Evolutionary conservation across 495 filamentous ascomycete species (phyloP), one percentile per base, ranked within the genome.

Genomic region (Lophium mytilinum): DNA sequence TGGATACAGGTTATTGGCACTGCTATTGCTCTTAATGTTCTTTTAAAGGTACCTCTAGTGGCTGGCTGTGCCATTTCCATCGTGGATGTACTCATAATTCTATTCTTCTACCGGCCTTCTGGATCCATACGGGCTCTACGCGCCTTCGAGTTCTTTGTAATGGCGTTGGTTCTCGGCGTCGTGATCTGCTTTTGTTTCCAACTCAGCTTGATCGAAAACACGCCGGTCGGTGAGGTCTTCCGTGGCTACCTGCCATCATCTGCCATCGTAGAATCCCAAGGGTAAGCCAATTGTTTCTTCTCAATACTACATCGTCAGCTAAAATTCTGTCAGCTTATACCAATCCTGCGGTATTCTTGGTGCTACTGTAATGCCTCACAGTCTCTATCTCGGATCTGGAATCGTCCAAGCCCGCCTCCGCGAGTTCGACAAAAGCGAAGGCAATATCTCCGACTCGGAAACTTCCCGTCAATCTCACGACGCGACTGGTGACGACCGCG

Each of bases 331-430:
- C 61, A 88, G 88, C 33, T 70, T 96, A 12, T 95, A 92, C 72
- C 88, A 93, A 71, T 86, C 88, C 52, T 95, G 90, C 66, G 90
- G 90, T 55, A 96, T 96, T 61, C 79, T 96, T 10, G 90, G 90
- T 19, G 90, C 90, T 14, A 96, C 90, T 2, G 89, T 96, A 19
- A 96, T 96, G 90, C 90, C 90, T 4, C 90, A 96, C 69, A 88
- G 84, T 48, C 78, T 96, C 33, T 95, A 90, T 64, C 79, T 96
- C 7, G 90, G 90, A n/a, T 89, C 84, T 46, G 90, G 89, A 10
- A 85, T 95, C 46, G 88, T 95, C 0, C 88, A 95, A 69, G 75
- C 87, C 9, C 84, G 90, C 9, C 82, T 96, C 3, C 79, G 79
- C 50, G 85, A 92, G 42, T 95, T 86, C 63, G 90, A 96, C 68